Evolutionary conservation across 2,329 filamentous ascomycete genomes (phyloP), one percentile per base, ranked within the genome.

Genomic region (Teratosphaeria gauchensis): DNA sequence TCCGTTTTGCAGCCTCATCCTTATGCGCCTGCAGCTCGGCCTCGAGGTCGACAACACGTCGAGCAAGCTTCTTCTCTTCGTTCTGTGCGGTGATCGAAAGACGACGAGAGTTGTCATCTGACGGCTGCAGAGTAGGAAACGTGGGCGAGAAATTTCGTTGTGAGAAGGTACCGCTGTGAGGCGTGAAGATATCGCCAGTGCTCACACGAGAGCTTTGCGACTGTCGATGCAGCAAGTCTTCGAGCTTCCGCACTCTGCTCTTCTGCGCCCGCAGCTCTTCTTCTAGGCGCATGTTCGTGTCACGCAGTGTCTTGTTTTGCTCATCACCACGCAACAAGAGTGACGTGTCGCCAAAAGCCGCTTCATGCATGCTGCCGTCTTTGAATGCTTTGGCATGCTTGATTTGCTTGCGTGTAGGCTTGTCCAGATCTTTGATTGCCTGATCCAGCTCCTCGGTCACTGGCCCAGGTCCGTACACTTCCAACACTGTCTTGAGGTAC

Each of bases 361-460:
- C 87, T 71, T 97, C 94, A 67, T 96, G 91, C 42, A 97, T 83
- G 69, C 94, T 97, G 16, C 94, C 94, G 69, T 95, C 94, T 71
- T 96, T 96, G 78, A 99, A 97, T 4, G 90, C 91, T 72, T 92
- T 95, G 6, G 94, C 84, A 59, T 90, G 84, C 73, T 90, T 92
- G 61, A 86, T 84, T 70, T 95, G 92, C 71, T 94, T 90, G 66
- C 88, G 90, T 0, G 90, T 94, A 2, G 92, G 91, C 58, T 82
- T 84, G 70, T 86, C 86, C 14, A 97, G 79, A 57, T 95, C 91
- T 61, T 86, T 85, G 60, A 95, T 82, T 19, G 91, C 82, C 68
- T 90, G 89, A 3, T 80, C 77, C 35, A 97, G 80, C 56, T 95
- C 89, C 11, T 85, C 80, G 1, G 90, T 77, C 60, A 92, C 78